A percentile compares a stretch with the other conserved stretches of the same genome.
Evolutionary conservation across 352 stramenopile species (phyloP).

Genomic region (Phytophthora tentaculata): DNA sequence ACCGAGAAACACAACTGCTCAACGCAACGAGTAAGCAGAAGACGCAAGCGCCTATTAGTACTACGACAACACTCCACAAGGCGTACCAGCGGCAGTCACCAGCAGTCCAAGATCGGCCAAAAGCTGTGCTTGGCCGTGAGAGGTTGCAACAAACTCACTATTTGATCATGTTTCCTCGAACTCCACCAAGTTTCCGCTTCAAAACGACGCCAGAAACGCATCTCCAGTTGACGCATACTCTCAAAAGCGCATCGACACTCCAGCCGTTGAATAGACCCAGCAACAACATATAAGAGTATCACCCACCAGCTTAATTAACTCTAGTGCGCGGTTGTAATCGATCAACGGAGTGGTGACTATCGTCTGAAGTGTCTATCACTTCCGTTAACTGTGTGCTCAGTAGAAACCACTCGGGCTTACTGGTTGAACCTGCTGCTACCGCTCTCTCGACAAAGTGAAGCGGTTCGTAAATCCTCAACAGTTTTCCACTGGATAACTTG

Average conservation of each 20-base stretch:
- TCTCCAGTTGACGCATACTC: neutral
- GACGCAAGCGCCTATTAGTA: constrained; percentile 8
- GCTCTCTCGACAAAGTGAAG: constrained; percentile 57
- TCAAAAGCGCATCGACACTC: constrained; percentile 12
- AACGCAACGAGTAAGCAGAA: constrained; percentile 33
- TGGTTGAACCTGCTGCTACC: constrained; percentile 28
- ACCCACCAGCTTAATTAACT: neutral
- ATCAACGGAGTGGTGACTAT: constrained; percentile 9
- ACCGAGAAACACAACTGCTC: constrained; percentile 23
- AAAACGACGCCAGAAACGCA: neutral
- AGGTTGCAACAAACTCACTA: constrained; percentile 12
- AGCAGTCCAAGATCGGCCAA: constrained; percentile 18
- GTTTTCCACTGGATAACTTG: constrained; percentile 32
- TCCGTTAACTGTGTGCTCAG: constrained; percentile 61
- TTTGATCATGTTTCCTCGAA: constrained; percentile 1
- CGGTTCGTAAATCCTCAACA: constrained; percentile 63
- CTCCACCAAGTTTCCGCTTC: constrained; percentile 20
- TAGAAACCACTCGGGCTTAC: constrained; percentile 44
- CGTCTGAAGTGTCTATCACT: constrained; percentile 24
- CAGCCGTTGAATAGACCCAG: constrained; percentile 2
- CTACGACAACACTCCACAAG: constrained; percentile 21
- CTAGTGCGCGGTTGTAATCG: neutral
- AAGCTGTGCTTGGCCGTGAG: constrained; percentile 12
- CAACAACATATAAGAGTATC: constrained; percentile 1
- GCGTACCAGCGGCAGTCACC: constrained; percentile 27